These are phyloP conservation scores for Colletotrichum agaves DNA, from an alignment of 2,329 filamentous ascomycete species.

Conservation along the genomic window DNA sequence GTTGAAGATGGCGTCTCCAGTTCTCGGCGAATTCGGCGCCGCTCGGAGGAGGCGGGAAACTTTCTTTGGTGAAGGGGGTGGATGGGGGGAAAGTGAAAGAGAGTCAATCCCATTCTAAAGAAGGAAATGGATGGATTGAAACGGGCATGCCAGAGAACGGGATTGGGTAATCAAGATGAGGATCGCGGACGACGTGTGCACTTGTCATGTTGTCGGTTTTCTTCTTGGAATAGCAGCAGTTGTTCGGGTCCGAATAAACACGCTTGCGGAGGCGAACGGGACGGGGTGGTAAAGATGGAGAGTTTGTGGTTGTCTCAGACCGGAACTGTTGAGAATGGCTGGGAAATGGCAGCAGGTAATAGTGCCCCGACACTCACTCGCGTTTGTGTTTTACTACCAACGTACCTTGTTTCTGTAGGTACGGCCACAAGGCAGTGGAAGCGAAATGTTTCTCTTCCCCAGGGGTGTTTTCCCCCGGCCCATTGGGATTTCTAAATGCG, in stretches of 20 bases:
- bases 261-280: not conserved
- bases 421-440: not conserved
- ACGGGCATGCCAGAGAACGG: not conserved
- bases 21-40: conserved; percentile 7
- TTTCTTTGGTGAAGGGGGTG: not conserved
- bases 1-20: not conserved
- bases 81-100: not conserved
- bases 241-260: conserved; percentile 21
- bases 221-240: conserved; percentile 30
- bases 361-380: not conserved
- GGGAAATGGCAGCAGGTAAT: too few relatives aligned
- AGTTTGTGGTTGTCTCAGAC: conserved; percentile 15
- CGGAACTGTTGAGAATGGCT: not conserved
- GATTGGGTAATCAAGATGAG: conserved; percentile 5
- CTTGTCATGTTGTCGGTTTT: conserved; percentile 19
- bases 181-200: conserved; percentile 1
- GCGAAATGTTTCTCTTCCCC: conserved; percentile 26
- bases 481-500: conserved; percentile 1
- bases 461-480: conserved; percentile 11
- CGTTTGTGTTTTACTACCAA: not conserved
- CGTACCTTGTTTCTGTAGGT: not conserved
- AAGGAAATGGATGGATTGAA: not conserved
- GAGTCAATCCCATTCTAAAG: not conserved
- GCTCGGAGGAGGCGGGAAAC: not conserved
- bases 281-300: not conserved